A percentile compares a stretch with the other conserved stretches of the same genome.
Conservation (phyloP, 495 filamentous ascomycete species). For the Platismatia glauca region DNA sequence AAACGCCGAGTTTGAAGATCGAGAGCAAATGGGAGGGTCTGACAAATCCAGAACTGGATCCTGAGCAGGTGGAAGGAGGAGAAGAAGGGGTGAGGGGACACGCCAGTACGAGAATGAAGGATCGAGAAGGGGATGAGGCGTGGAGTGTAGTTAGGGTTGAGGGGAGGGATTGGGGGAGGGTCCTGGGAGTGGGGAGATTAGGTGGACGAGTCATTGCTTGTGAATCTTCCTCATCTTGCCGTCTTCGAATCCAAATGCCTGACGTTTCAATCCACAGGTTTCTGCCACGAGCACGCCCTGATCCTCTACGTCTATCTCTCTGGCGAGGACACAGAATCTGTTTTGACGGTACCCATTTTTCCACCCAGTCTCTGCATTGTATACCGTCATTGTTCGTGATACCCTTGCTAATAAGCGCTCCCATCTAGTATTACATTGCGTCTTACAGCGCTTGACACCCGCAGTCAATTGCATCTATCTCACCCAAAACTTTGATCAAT, state of each 20-base stretch:
- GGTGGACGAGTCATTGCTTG: constrained; percentile 80
- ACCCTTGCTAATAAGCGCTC: not conserved
- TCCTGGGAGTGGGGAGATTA: constrained; percentile 80
- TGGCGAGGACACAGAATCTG: constrained; percentile 58
- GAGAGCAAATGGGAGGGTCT: constrained; percentile 73
- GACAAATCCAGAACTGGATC: constrained; percentile 76
- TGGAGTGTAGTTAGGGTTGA: constrained; percentile 72
- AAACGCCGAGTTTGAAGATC: constrained; percentile 73
- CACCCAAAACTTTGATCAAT: too few relatives aligned
- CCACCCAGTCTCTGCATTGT: not conserved
- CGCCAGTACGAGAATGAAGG: constrained; percentile 62
- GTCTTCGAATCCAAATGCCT: not conserved
- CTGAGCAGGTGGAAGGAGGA: constrained; percentile 52
- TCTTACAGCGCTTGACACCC: constrained; percentile 34
- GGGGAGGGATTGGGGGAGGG: constrained; percentile 52
- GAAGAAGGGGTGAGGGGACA: constrained; percentile 57
- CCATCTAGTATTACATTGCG: constrained; percentile 52
- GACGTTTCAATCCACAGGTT: constrained; percentile 32
- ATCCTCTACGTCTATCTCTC: constrained; percentile 90
- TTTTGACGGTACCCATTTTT: constrained; percentile 53
- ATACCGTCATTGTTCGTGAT: not conserved
- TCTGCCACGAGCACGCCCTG: constrained; percentile 69
- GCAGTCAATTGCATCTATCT: too few relatives aligned
- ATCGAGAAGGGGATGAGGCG: constrained; percentile 51
- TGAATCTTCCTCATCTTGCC: not conserved